Evolutionary conservation across 257 asterid genomes (phyloP), one percentile per base, ranked within the genome.

Genomic region (Fraxinus cuspidata): DNA sequence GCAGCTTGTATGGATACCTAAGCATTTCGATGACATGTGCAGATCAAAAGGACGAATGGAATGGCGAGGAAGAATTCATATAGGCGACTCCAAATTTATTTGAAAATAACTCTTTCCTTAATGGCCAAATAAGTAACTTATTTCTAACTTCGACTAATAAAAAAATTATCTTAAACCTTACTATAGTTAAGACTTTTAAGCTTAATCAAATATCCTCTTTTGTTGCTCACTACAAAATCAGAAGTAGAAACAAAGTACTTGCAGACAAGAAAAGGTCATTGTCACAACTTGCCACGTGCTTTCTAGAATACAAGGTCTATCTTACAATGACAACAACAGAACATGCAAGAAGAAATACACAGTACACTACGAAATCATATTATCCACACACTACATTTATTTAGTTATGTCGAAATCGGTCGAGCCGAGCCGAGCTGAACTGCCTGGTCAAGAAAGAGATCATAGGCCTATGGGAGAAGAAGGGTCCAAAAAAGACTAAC

Each of bases 261-360:
- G 81, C 44, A 70, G 77, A 60, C 77, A 74, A 66, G 40, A 72
- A 72, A 73, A 19, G 47, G 21, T 64, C n/a, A 38, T 35, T 15
- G 25, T 34, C 27, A 27, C 35, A 63, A 63, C 34, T 63, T 64
- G 69, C 68, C 40, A 49, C 71, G 78, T 37, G 63, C 16, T 16
- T 47, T 47, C 16, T 47, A 47, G 72, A 21, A 73, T 73, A 75
- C 72, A 77, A 79, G 34, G 35, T 80, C 82, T 63, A 74, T 72
- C 84, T 84, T 13, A 73, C 53, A 58, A 72, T 72, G 81, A 73
- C 34, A 74, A 13, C 74, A 73, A 68, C 77, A 60, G 35, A 80
- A 80, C 79, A 44, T 74, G 84, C 78, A 80, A 38, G 71, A 81
- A 66, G 60, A 77, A 77, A 78, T 53, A 63, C 42, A 40, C 42